Evolutionary conservation across 177 flowering plant species (phyloP).

Genomic region (Vitis hybrid): DNA sequence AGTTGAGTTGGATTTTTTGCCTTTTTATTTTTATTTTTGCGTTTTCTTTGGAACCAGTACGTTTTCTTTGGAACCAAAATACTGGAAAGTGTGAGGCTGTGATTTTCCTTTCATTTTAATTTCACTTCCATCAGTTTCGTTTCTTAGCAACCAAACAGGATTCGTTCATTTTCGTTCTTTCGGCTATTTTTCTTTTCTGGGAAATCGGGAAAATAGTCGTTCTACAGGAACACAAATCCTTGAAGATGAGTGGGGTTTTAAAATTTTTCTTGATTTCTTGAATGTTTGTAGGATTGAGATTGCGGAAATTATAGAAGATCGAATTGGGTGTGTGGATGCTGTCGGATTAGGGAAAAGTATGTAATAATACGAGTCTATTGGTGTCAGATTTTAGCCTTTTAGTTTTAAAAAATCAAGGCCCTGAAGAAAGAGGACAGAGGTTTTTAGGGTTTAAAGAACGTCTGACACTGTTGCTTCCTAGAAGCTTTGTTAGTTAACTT

Average conservation of each 20-base stretch:
- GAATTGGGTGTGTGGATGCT: too few relatives aligned
- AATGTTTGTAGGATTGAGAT: too few relatives aligned
- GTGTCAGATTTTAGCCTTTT: too few relatives aligned
- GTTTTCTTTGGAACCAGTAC: neutral
- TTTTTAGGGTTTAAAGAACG: neutral
- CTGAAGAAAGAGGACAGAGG: too few relatives aligned
- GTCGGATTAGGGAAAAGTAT: too few relatives aligned
- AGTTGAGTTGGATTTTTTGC: neutral
- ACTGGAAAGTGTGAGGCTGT: too few relatives aligned
- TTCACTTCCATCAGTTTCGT: constrained; percentile 1
- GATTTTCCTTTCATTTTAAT: neutral
- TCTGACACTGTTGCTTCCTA: constrained; percentile 1
- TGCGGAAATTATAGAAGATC: too few relatives aligned
- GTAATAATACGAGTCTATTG: too few relatives aligned
- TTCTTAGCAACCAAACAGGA: constrained; percentile 14
- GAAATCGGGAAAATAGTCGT: neutral
- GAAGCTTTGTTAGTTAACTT: neutral
- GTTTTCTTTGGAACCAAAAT: neutral
- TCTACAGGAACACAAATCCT: neutral
- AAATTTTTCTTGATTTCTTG: neutral
- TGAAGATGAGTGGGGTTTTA: neutral
- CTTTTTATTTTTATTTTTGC: neutral
- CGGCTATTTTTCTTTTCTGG: neutral
- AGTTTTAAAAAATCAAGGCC: too few relatives aligned
- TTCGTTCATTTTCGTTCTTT: neutral